Base-by-base conservation (phyloP, 1,284 basidiomycete genomes). In the Fomitopsis betulina region DNA sequence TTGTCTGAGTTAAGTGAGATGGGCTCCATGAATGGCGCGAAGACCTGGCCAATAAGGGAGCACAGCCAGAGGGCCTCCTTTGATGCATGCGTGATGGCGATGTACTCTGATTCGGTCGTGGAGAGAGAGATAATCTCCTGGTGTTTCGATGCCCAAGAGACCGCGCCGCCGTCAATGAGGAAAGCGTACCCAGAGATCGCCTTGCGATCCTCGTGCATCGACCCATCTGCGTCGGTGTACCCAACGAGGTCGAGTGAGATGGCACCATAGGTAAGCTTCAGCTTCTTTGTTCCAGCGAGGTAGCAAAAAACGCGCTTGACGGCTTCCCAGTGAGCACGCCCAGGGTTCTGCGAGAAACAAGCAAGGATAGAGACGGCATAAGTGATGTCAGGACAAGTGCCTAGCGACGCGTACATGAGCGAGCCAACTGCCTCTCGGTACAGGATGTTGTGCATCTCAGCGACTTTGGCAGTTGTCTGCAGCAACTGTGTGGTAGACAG, bases 171-270 rank as follows among this genome's bases (percentile, higher is more conserved):
- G 0, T 25, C 55, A 15, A 72, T 45, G 7, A 60, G 63, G 61
- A 75, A 75, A 9, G 65, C 61, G 57, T 74, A 77, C 0, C 79
- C 76, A 10, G 72, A 75, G 15, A 75, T 72, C 0, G 74, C 77
- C 8, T 63, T 47, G 0, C 67, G 58, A 39, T 63, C 58, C 2
- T n/a, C n/a, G n/a, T n/a, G n/a, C n/a, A n/a, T n/a, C n/a, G n/a
- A n/a, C n/a, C n/a, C n/a, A n/a, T n/a, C 55, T 0, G 78, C 71
- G 62, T 83, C 79, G 2, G 72, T 69, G 58, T 70, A 81, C 0
- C 73, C 78, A 7, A 66, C 21, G 0, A 65, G 27, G 19, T 54
- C 15, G 33, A 53, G 40, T 1, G 40, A 32, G 1, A 0, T 3
- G 15, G n/a, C 70, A 13, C 73, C 68, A 3, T 75, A 67, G 17